A percentile compares a stretch with the other conserved stretches of the same genome.
phyloP scores from a whole-genome alignment of 495 filamentous ascomycete genomes.

The Trypethelium eluteriae region DNA sequence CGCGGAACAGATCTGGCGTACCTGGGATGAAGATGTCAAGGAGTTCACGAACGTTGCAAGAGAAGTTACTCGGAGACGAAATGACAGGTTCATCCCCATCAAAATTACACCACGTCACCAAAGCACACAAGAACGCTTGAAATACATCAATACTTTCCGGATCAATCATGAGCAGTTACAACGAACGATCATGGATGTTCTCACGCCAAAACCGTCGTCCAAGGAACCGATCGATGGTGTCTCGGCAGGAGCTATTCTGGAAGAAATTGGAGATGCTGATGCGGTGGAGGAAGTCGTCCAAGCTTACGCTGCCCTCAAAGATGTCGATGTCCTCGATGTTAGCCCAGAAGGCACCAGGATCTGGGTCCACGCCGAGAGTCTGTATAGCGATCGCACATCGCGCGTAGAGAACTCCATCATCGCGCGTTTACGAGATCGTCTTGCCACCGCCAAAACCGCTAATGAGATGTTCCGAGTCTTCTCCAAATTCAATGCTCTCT shows the following conservation, averaged over 20 bases:
- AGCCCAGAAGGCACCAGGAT: slow-evolving; percentile 76
- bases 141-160: slow-evolving; percentile 88
- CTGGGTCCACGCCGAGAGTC: slow-evolving; percentile 87
- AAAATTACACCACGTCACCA: slow-evolving; percentile 80
- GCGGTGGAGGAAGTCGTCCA: slow-evolving; percentile 94
- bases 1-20: slow-evolving; percentile 74
- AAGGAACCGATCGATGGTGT: slow-evolving; percentile 27
- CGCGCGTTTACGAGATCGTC: slow-evolving; percentile 79
- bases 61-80: slow-evolving; percentile 75
- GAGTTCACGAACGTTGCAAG: slow-evolving; percentile 96
- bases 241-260: slow-evolving; percentile 59
- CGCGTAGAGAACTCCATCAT: slow-evolving; percentile 99
- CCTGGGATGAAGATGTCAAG: slow-evolving; percentile 92
- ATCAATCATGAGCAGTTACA: slow-evolving; percentile 96
- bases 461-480: slow-evolving; percentile 99
- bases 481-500: slow-evolving; percentile 97
- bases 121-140: slow-evolving; percentile 78
- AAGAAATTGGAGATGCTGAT: slow-evolving; percentile 95
- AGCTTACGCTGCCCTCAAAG: slow-evolving; percentile 84
- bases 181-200: slow-evolving; percentile 86
- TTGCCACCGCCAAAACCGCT: slow-evolving; percentile 89
- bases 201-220: slow-evolving; percentile 55
- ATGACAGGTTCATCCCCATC: slow-evolving; percentile 94
- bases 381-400: slow-evolving; percentile 93
- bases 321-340: slow-evolving; percentile 92